Conservation (phyloP, 768 basidiomycete species). For the Obba rivulosa region DNA sequence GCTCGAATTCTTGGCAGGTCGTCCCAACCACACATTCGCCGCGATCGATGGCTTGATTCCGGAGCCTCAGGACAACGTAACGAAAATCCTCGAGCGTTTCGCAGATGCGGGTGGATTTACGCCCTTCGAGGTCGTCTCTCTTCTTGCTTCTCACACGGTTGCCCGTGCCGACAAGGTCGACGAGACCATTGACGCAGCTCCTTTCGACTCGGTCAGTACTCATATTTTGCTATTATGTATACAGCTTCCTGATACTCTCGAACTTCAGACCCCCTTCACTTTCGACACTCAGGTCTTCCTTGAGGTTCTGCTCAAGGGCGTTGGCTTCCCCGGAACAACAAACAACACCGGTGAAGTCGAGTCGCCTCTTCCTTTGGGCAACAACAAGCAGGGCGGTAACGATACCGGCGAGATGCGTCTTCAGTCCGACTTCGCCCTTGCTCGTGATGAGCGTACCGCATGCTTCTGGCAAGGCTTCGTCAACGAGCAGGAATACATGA, state of each 20-base stretch:
- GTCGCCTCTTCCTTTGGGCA: slow-evolving; percentile 8
- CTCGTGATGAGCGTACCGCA: slow-evolving; percentile 16
- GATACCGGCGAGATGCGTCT: slow-evolving; percentile 16
- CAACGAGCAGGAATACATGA: slow-evolving; percentile 16
- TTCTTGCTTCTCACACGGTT: slow-evolving; percentile 27
- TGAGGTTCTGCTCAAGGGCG: slow-evolving; percentile 35
- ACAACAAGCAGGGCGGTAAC: no score
- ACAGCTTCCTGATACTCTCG: no score
- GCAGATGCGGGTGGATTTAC: slow-evolving; percentile 30
- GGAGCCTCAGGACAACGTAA: slow-evolving; percentile 26
- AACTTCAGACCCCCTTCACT: slow-evolving; percentile 13
- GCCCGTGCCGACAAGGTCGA: slow-evolving; percentile 18
- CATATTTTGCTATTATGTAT: no score
- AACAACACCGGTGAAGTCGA: slow-evolving; percentile 14
- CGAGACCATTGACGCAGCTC: slow-evolving; percentile 26
- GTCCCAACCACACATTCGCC: slow-evolving; percentile 21
- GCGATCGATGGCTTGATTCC: slow-evolving; percentile 29
- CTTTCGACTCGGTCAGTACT: slow-evolving; percentile 18
- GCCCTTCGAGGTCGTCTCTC: slow-evolving; percentile 28
- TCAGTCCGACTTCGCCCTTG: slow-evolving; percentile 20
- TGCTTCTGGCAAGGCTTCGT: slow-evolving; percentile 23
- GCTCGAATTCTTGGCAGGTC: slow-evolving; percentile 14
- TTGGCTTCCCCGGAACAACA: slow-evolving; percentile 17
- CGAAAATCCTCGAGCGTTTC: slow-evolving; percentile 26
- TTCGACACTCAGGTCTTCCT: slow-evolving; percentile 29